A percentile compares a stretch with the other conserved stretches of the same genome.
Conservation (phyloP, 768 basidiomycete genomes). For the Ephemerocybe angulata region DNA sequence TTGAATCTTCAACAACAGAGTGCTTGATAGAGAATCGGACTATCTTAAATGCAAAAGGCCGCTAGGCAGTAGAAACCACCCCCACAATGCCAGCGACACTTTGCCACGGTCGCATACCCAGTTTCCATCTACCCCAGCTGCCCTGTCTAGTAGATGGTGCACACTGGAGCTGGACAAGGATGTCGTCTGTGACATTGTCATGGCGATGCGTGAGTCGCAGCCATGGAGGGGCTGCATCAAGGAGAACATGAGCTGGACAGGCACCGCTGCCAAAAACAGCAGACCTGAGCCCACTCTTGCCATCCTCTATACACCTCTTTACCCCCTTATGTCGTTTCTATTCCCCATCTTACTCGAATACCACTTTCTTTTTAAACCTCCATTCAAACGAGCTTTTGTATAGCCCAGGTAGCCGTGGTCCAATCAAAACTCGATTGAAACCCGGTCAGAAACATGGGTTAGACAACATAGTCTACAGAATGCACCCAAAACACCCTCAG, state of each 20-base stretch:
- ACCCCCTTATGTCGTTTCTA: no score
- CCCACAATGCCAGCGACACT: not conserved
- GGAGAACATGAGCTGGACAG: conserved; percentile 30
- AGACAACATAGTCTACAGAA: no score
- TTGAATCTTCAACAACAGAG: not conserved
- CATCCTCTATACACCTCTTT: no score
- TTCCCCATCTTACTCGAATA: no score
- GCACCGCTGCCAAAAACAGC: conserved; percentile 33
- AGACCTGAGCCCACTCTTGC: no score
- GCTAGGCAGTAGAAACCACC: not conserved
- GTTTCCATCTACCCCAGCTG: not conserved
- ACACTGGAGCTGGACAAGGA: conserved; percentile 16
- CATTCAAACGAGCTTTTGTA: no score
- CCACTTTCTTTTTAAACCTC: no score
- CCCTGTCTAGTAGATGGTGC: conserved; percentile 15
- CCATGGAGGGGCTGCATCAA: conserved; percentile 30
- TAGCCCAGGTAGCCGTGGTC: no score
- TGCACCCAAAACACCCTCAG: no score
- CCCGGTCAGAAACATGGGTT: no score
- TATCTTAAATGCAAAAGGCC: not conserved
- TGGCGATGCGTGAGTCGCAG: conserved; percentile 26
- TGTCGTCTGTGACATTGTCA: conserved; percentile 26
- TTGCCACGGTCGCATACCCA: not conserved
- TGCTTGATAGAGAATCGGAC: not conserved
- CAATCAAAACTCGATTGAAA: no score